Conservation (phyloP, 2,329 filamentous ascomycete genomes). For the Plectosphaerella sp. region DNA sequence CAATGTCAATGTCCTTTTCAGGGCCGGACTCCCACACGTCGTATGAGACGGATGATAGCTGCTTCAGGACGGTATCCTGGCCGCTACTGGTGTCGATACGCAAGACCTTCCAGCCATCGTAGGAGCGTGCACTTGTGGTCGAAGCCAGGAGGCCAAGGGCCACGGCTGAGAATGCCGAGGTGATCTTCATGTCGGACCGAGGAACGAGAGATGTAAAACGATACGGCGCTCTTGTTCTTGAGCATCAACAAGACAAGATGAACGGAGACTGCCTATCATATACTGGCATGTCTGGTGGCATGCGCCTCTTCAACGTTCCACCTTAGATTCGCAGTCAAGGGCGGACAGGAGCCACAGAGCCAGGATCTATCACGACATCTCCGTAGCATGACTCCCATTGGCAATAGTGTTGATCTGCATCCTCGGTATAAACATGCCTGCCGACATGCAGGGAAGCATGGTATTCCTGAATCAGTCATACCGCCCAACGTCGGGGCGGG, state of each 20-base stretch:
- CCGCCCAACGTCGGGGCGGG: no score
- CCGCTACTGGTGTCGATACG: slow-evolving; percentile 27
- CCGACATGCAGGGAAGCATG: no score
- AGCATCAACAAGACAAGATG: background rate
- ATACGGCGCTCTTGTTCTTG: background rate
- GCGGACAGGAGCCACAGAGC: no score
- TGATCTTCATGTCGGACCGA: slow-evolving; percentile 6
- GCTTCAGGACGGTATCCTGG: background rate
- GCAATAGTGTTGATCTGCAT: no score
- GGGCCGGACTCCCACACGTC: background rate
- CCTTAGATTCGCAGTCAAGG: background rate
- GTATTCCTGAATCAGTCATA: no score
- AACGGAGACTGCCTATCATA: background rate
- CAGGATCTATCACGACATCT: no score
- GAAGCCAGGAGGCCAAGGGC: slow-evolving; percentile 4
- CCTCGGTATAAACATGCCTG: no score
- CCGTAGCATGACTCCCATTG: no score
- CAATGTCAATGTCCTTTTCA: slow-evolving; percentile 21
- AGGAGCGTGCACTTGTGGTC: slow-evolving; percentile 22
- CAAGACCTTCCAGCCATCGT: slow-evolving; percentile 39
- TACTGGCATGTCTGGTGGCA: background rate
- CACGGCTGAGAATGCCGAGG: slow-evolving; percentile 2
- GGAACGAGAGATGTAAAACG: no score
- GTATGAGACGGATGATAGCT: background rate
- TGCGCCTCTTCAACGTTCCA: background rate